phyloP scores from a whole-genome alignment of 2,329 filamentous ascomycete genomes.

The Talaromyces verruculosus region DNA sequence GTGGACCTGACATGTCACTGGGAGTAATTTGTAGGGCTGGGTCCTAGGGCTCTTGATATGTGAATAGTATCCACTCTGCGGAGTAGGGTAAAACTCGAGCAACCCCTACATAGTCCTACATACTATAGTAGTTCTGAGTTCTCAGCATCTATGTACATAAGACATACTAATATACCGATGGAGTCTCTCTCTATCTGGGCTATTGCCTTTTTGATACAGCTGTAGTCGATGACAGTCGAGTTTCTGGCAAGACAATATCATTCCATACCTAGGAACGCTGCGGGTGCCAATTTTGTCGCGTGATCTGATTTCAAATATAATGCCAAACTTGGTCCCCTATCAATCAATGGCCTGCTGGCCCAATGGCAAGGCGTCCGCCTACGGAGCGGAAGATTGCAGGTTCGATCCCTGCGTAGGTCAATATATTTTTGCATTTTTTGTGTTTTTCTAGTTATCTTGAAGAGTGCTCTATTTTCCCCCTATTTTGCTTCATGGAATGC shows the following conservation, averaged over 20 bases:
- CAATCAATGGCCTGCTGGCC: conserved; percentile 15
- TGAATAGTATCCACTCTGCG: background rate
- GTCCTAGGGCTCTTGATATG: background rate
- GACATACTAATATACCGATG: background rate
- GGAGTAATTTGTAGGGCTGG: background rate
- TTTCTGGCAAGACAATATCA: background rate
- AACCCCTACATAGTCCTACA: background rate
- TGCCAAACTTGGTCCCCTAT: fast-evolving
- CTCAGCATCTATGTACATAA: background rate
- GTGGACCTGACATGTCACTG: background rate
- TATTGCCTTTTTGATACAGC: background rate
- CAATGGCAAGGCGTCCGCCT: conserved; percentile 22
- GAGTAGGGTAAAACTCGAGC: no score
- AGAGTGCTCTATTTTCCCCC: background rate
- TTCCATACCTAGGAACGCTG: background rate
- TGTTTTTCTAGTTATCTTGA: no score
- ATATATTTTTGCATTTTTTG: background rate
- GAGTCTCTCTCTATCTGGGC: background rate
- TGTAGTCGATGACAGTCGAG: background rate
- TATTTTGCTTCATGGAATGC: no score
- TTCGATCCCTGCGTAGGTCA: conserved; percentile 17
- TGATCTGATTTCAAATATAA: background rate
- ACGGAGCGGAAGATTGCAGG: conserved; percentile 21
- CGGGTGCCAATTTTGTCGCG: background rate
- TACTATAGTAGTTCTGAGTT: background rate